Conservation (phyloP, 2,329 filamentous ascomycete genomes). For the Talaromyces sp. region DNA sequence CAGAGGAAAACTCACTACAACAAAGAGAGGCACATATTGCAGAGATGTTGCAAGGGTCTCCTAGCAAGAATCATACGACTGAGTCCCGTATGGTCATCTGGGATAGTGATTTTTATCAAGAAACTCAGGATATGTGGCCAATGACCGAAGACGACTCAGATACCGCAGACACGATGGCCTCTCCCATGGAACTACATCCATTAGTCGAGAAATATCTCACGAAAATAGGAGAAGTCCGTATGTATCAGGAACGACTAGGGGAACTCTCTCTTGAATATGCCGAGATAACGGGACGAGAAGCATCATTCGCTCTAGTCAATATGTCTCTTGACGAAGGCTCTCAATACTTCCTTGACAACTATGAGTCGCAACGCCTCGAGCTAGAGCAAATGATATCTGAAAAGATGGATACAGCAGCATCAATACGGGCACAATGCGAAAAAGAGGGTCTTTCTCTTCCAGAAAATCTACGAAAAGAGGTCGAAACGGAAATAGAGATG, state of each 20-base stretch:
- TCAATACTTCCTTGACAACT: slow-evolving; percentile 27
- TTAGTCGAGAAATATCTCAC: slow-evolving; percentile 25
- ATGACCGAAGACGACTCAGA: not conserved
- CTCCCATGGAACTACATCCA: slow-evolving; percentile 18
- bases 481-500: not conserved
- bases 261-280: slow-evolving; percentile 27
- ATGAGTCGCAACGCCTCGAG: slow-evolving; percentile 24
- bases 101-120: not conserved
- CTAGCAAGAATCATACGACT: not conserved
- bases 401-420: slow-evolving; percentile 23
- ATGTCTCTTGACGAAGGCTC: slow-evolving; percentile 27
- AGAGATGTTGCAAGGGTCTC: slow-evolving; percentile 6
- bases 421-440: slow-evolving; percentile 25
- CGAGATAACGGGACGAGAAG: slow-evolving; percentile 15
- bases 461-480: not conserved
- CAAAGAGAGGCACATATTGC: slow-evolving; percentile 25
- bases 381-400: slow-evolving; percentile 27
- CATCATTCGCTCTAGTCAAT: slow-evolving; percentile 22
- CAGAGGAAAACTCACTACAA: slow-evolving; percentile 29
- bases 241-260: slow-evolving; percentile 27
- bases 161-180: not conserved
- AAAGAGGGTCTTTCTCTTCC: not conserved
- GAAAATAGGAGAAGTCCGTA: slow-evolving; percentile 26
- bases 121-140: not conserved
- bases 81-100: not conserved